These are phyloP conservation scores for Aspergillus indologenus DNA, from an alignment of 495 filamentous ascomycete genomes.

Conservation along the genomic window DNA sequence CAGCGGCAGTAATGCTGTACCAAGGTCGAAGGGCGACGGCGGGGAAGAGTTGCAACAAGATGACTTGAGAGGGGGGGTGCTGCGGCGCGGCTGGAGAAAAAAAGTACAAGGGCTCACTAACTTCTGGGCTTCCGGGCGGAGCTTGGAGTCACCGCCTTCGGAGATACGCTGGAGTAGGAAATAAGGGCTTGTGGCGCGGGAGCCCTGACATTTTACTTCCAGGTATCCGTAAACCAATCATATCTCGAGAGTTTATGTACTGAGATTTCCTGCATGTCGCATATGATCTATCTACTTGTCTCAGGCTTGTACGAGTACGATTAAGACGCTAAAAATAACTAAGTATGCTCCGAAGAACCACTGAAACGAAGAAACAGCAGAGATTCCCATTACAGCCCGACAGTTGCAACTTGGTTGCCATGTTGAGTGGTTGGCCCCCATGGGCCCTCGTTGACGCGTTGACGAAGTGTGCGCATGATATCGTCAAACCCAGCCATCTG, in stretches of 20 bases:
- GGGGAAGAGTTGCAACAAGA: not conserved
- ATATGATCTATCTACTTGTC: too few relatives aligned
- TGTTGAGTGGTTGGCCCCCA: constrained; percentile 35
- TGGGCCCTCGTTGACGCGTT: constrained; percentile 45
- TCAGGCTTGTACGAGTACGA: too few relatives aligned
- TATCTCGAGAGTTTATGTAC: not conserved
- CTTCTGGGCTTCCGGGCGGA: constrained; percentile 13
- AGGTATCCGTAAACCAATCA: not conserved
- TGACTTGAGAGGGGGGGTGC: not conserved
- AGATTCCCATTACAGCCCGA: constrained; percentile 29
- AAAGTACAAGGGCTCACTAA: not conserved
- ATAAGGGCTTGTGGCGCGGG: not conserved
- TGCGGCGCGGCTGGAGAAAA: constrained; percentile 17
- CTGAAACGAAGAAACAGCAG: not conserved
- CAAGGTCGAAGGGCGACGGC: not conserved
- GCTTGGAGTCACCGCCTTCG: constrained; percentile 6
- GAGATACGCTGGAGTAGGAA: not conserved
- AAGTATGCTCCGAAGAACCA: too few relatives aligned
- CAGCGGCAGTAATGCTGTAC: not conserved
- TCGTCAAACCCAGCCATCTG: constrained; percentile 40
- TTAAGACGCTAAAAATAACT: too few relatives aligned
- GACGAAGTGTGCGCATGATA: constrained; percentile 41
- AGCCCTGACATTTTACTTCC: not conserved
- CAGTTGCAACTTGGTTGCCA: constrained; percentile 34
- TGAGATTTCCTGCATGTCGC: too few relatives aligned